Percentiles rank a stretch among this genome's conserved stretches.
These are phyloP conservation scores for Botrytis fabae DNA, from an alignment of 2,329 filamentous ascomycete species.

Conservation along the genomic window DNA sequence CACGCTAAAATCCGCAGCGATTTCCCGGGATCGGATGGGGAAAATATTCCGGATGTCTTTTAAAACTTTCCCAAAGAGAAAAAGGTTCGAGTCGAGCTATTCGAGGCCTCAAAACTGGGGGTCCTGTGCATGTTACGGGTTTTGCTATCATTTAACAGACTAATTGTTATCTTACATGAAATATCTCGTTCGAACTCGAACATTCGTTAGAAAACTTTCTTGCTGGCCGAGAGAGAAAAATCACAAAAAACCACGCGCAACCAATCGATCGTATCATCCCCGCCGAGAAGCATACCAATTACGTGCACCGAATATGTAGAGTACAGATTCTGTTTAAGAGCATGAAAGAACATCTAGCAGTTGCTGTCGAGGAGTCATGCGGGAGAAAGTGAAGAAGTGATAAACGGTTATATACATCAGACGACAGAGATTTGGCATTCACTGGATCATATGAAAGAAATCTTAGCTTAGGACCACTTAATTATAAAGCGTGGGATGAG, in stretches of 20 bases:
- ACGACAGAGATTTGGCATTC: not conserved
- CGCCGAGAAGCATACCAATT: not conserved
- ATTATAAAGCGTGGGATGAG: rapidly evolving
- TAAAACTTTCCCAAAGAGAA: too few relatives aligned
- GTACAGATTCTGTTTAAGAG: not conserved
- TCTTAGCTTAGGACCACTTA: not conserved
- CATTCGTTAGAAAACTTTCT: not conserved
- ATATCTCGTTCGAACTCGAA: too few relatives aligned
- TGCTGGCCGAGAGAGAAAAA: not conserved
- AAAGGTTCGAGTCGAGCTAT: too few relatives aligned
- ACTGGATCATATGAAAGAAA: not conserved
- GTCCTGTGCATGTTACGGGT: rapidly evolving
- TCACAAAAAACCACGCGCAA: too few relatives aligned
- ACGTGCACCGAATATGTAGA: not conserved
- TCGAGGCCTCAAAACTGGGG: too few relatives aligned
- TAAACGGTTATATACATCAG: not conserved
- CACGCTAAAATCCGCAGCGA: too few relatives aligned
- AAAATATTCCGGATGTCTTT: too few relatives aligned
- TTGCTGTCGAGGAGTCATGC: not conserved
- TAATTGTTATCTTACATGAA: too few relatives aligned
- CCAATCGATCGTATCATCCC: rapidly evolving
- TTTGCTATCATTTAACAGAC: too few relatives aligned
- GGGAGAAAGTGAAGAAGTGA: not conserved
- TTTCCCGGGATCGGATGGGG: too few relatives aligned
- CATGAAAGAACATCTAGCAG: not conserved